Percentiles rank a stretch among this genome's conserved stretches.
Evolutionary conservation across 345 rosid genomes (phyloP).

Genomic region (Arabidopsis arenosa): DNA sequence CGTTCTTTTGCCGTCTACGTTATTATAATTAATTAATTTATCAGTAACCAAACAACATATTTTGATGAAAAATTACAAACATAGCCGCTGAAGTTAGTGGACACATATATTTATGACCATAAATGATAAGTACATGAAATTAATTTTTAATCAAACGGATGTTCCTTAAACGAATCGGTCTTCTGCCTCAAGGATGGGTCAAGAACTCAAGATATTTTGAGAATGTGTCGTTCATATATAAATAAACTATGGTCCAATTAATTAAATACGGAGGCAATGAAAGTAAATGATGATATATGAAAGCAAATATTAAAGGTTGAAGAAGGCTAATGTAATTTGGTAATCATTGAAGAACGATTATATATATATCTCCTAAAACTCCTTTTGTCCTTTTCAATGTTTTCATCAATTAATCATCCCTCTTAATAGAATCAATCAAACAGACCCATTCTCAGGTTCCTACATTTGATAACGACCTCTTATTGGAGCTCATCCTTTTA

Average conservation of each 20-base stretch:
- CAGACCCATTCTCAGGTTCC: constrained; percentile 28
- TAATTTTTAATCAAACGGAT: neutral
- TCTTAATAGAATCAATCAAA: constrained; percentile 6
- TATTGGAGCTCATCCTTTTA: neutral
- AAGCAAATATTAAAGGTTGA: neutral
- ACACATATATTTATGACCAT: constrained; percentile 3
- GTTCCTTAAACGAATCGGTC: neutral
- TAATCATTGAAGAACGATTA: constrained; percentile 31
- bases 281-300: neutral
- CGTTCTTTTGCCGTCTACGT: constrained; percentile 23
- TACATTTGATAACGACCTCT: constrained; percentile 33
- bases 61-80: constrained; percentile 9
- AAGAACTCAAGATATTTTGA: constrained; percentile 7
- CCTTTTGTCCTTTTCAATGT: constrained; percentile 27
- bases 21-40: neutral
- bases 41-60: constrained; percentile 24
- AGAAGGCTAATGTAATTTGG: constrained; percentile 4
- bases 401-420: constrained; percentile 18
- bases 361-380: constrained; percentile 11
- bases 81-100: neutral
- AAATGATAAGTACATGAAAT: neutral
- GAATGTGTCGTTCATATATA: neutral
- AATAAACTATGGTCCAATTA: constrained; percentile 5
- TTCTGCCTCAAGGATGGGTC: constrained; percentile 9
- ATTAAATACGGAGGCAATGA: neutral